Percentiles rank a stretch among this genome's conserved stretches.
Evolutionary conservation across 306 rosid species (phyloP).

Genomic region (Delonix regia): DNA sequence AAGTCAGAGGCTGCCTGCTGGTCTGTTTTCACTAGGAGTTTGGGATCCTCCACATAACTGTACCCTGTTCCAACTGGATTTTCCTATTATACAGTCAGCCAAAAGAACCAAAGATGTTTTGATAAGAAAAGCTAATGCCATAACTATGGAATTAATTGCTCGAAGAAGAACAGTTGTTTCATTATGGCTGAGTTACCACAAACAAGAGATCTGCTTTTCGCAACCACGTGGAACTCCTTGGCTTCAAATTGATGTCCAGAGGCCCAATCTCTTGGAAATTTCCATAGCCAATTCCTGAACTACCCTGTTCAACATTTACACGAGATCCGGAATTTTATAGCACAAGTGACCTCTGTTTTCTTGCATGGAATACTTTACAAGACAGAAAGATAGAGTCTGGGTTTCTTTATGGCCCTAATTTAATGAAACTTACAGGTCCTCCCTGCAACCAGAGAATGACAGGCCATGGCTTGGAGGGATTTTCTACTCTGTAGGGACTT

Average conservation of each 20-base stretch:
- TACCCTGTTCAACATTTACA: slow-evolving; percentile 55
- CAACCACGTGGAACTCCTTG: slow-evolving; percentile 80
- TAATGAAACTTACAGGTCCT: slow-evolving; percentile 73
- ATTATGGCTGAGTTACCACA: slow-evolving; percentile 52
- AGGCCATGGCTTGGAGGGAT: slow-evolving; percentile 89
- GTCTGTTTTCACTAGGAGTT: slow-evolving; percentile 68
- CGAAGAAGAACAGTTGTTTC: background rate
- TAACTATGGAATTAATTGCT: background rate
- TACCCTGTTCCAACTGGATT: slow-evolving; percentile 95
- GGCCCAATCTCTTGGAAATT: slow-evolving; percentile 86
- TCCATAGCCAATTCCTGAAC: slow-evolving; percentile 84
- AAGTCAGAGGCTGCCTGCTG: slow-evolving; percentile 77
- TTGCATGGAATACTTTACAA: background rate
- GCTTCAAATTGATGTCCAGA: slow-evolving; percentile 60
- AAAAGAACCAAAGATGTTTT: background rate
- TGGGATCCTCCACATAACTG: slow-evolving; percentile 70
- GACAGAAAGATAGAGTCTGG: background rate
- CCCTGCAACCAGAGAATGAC: slow-evolving; percentile 95
- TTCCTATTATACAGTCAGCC: slow-evolving; percentile 48
- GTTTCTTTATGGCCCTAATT: background rate
- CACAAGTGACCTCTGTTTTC: background rate
- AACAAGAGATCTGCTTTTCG: slow-evolving; percentile 70
- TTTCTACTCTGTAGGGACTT: slow-evolving; percentile 85
- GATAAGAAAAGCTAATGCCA: background rate
- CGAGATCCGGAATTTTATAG: background rate